Evolutionary conservation across 805 yeast species (phyloP), one percentile per base, ranked within the genome.

Genomic region (Millerago galiae): DNA sequence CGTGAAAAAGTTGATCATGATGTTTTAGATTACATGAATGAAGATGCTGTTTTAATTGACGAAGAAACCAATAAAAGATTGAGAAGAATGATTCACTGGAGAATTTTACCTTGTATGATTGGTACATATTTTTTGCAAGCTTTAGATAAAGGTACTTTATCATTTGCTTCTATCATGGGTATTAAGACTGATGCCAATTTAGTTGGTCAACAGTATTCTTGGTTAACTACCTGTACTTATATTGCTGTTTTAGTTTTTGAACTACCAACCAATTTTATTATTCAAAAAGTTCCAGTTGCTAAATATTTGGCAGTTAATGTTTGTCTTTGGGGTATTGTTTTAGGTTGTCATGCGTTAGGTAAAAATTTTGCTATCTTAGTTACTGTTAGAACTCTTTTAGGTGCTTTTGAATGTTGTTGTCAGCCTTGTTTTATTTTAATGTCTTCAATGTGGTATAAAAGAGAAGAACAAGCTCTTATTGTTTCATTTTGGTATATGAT

Each of bases 391-490:
- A 62, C 71, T 13, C 57, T 75, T 16, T 53, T 75, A 18, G 81
- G 81, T 12, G 48, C 68, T 13, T 71, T 73, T 44, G 81, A 75
- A 51, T 57, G 74, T 11, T 67, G 71, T n/a, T 68, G 74, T 41
- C 72, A 76, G 3, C 77, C 77, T 4, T 74, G 75, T 1, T 69
- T 74, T 42, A 67, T 74, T 37, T 62, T 76, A 17, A 63, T 78
- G 41, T 72, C 77, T 38, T 71, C 80, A 14, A 74, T 75, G 79
- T 79, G 76, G 65, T 79, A 75, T 55, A 69, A 72, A 24, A 69
- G 68, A 43, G 59, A 68, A 6, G 77, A 74, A 48, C 79, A 73
- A 53, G 64, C 69, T 15, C 59, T 65, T 13, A 61, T 77, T 49
- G 72, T 72, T 46, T 73, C 76, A 5, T 62, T 62, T 35, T 71